phyloP scores from a whole-genome alignment of 106 monocot genomes.

The Dactylorhiza incarnata region DNA sequence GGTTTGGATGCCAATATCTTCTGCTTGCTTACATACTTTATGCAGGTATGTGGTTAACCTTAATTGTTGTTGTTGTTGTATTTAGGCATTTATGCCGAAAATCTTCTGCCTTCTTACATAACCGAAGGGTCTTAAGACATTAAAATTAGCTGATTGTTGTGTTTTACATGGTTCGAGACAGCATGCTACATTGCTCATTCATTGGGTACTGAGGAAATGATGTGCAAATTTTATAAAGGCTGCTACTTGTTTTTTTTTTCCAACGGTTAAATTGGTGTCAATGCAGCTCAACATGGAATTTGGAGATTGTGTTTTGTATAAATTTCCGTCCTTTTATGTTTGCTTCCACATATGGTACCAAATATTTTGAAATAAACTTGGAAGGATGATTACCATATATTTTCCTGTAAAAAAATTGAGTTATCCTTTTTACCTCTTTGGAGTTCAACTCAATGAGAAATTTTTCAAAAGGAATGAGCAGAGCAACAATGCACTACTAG shows the following conservation, averaged over 20 bases:
- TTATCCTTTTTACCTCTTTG: no score
- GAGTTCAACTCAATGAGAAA: no score
- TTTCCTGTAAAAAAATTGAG: no score
- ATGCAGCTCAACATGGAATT: background rate
- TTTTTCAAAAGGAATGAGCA: no score
- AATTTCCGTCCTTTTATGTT: background rate
- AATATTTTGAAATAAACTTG: background rate
- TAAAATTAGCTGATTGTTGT: background rate
- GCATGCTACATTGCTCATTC: background rate
- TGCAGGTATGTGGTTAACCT: background rate
- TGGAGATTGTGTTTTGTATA: background rate
- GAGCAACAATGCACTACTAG: no score
- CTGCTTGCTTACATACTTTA: background rate
- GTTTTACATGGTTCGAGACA: background rate
- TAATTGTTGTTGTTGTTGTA: background rate
- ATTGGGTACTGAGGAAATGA: background rate
- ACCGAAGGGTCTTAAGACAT: background rate
- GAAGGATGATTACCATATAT: background rate
- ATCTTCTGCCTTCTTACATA: background rate
- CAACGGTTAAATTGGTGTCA: background rate
- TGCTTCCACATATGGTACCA: background rate
- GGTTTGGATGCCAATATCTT: slow-evolving; percentile 1
- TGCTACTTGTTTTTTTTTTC: background rate
- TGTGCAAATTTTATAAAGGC: background rate
- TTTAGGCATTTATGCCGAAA: background rate